Conservation (phyloP, 2,329 filamentous ascomycete genomes). For the Magnaporthiopsis poae region DNA sequence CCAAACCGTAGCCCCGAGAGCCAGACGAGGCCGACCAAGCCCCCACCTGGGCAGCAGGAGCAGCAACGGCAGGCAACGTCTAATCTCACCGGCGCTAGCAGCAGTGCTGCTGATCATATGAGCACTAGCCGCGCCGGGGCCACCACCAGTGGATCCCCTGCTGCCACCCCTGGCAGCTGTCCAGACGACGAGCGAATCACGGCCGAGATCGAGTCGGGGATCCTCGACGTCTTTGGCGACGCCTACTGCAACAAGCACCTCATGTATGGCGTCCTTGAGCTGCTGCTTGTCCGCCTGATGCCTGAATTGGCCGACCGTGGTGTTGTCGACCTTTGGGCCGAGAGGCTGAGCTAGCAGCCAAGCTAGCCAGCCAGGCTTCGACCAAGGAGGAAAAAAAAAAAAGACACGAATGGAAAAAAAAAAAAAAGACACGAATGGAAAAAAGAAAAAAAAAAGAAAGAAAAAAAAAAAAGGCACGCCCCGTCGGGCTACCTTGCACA, state of each 20-base stretch:
- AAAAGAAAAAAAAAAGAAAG: too few relatives aligned
- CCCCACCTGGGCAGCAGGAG: background rate
- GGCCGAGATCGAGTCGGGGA: conserved; percentile 49
- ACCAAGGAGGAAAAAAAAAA: too few relatives aligned
- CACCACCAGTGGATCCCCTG: too few relatives aligned
- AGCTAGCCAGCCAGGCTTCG: too few relatives aligned
- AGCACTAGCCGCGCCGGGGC: background rate
- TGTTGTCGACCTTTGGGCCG: conserved; percentile 62
- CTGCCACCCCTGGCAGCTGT: too few relatives aligned
- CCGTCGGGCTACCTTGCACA: too few relatives aligned
- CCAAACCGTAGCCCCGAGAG: background rate
- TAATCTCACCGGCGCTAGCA: conserved; percentile 4
- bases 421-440: too few relatives aligned
- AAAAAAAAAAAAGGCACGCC: too few relatives aligned
- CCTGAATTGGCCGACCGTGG: conserved; percentile 72
- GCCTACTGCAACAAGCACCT: conserved; percentile 88
- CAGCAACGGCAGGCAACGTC: background rate
- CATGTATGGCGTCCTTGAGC: conserved; percentile 70
- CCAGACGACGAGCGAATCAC: conserved; percentile 39
- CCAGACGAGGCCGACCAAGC: background rate
- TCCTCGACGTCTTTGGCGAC: conserved; percentile 69
- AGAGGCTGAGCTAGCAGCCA: conserved; percentile 42
- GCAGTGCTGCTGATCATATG: conserved; percentile 6
- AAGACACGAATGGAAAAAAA: too few relatives aligned
- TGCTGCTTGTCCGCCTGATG: conserved; percentile 69